Evolutionary conservation across 345 rosid species (phyloP).

Genomic region (Salix caprea): DNA sequence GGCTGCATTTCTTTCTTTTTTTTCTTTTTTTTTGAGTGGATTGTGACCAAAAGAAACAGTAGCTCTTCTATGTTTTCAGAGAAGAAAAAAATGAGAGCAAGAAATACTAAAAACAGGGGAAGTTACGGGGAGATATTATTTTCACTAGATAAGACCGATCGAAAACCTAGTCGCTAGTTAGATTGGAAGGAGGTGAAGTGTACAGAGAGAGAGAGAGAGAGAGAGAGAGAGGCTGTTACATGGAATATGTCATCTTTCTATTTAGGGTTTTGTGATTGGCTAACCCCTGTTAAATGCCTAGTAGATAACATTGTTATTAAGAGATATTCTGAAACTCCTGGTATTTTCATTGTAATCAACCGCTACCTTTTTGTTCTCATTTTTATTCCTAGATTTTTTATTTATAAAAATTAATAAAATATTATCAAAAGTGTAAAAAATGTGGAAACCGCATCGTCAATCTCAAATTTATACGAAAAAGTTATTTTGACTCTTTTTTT

Average conservation of each 20-base stretch:
- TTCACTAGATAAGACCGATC: neutral
- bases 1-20: slow-evolving; percentile 13
- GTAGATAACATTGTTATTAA: no score
- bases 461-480: no score
- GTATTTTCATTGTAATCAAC: no score
- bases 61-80: neutral
- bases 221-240: neutral
- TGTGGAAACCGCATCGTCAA: no score
- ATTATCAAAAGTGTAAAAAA: no score
- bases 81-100: neutral
- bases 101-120: neutral
- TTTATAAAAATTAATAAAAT: no score
- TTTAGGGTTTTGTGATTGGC: neutral
- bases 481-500: no score
- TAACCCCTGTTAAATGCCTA: neutral
- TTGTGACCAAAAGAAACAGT: neutral
- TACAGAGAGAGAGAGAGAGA: neutral
- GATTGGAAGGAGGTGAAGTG: neutral
- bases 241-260: neutral
- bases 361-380: no score
- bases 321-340: no score
- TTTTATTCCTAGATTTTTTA: no score
- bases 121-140: neutral
- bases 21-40: no score
- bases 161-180: neutral